phyloP scores from a whole-genome alignment of 2,329 filamentous ascomycete genomes.

The Ophiostoma quercus region DNA sequence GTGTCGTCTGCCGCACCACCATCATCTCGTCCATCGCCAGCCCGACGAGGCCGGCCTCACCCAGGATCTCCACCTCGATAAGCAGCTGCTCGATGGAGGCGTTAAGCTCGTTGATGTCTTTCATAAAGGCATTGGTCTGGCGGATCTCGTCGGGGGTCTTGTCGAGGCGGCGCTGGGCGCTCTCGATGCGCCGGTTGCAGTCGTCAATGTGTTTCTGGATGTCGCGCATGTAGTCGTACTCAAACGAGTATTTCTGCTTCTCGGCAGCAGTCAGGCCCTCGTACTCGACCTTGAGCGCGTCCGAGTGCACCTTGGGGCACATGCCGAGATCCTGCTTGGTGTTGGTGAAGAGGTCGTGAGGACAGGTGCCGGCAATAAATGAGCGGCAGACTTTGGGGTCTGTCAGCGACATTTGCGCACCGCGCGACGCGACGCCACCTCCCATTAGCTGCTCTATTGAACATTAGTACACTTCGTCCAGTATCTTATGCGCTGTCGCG shows the following conservation, averaged over 20 bases:
- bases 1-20: conserved; percentile 72
- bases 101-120: conserved; percentile 75
- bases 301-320: conserved; percentile 82
- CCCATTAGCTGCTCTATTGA: conserved; percentile 82
- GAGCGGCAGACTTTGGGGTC: conserved; percentile 94
- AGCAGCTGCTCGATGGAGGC: conserved; percentile 76
- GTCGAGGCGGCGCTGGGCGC: conserved; percentile 81
- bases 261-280: conserved; percentile 66
- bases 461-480: conserved; percentile 10
- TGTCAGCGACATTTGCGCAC: conserved; percentile 77
- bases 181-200: conserved; percentile 89
- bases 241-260: conserved; percentile 77
- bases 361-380: conserved; percentile 88
- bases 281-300: conserved; percentile 84
- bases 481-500: not conserved
- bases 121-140: conserved; percentile 85
- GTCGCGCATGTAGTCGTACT: conserved; percentile 94
- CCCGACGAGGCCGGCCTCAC: conserved; percentile 73
- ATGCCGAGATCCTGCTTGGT: conserved; percentile 95
- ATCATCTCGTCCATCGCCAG: conserved; percentile 83
- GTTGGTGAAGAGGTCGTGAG: conserved; percentile 98
- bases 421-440: conserved; percentile 64
- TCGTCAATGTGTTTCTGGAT: conserved; percentile 96
- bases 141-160: conserved; percentile 97
- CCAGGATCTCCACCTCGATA: conserved; percentile 79